Conservation (phyloP, 345 rosid genomes). For the sweet orange (Citrus sinensis) region DNA sequence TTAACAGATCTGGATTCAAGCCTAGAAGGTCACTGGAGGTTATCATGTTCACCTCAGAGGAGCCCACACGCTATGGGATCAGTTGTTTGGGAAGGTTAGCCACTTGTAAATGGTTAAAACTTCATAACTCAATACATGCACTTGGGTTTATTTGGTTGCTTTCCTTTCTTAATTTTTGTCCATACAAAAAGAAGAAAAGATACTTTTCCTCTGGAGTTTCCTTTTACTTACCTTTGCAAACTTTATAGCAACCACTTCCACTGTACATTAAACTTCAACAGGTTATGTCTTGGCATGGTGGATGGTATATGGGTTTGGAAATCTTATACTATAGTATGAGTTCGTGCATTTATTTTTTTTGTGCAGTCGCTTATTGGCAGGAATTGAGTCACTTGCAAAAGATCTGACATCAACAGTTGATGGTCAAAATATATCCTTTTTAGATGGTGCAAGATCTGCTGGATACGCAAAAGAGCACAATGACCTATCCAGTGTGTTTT, state of each 20-base stretch:
- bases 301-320: not conserved
- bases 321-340: not conserved
- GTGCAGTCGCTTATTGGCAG: slow-evolving; percentile 82
- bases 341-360: slow-evolving; percentile 15
- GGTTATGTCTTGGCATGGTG: not conserved
- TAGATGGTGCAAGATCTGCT: slow-evolving; percentile 79
- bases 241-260: not conserved
- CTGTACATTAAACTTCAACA: not conserved
- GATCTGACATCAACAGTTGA: slow-evolving; percentile 63
- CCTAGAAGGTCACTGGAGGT: slow-evolving; percentile 86
- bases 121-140: not conserved
- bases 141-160: not conserved
- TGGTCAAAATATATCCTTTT: slow-evolving; percentile 65
- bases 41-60: slow-evolving; percentile 88
- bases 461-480: slow-evolving; percentile 61
- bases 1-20: slow-evolving; percentile 70
- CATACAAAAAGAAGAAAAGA: not conserved
- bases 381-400: slow-evolving; percentile 55
- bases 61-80: slow-evolving; percentile 95
- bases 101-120: not conserved
- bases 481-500: slow-evolving; percentile 57
- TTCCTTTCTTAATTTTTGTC: not conserved
- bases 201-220: not conserved
- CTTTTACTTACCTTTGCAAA: not conserved
- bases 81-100: slow-evolving; percentile 92